Evolutionary conservation across 2,329 filamentous ascomycete species (phyloP).

Genomic region (Colletotrichum trifolii): DNA sequence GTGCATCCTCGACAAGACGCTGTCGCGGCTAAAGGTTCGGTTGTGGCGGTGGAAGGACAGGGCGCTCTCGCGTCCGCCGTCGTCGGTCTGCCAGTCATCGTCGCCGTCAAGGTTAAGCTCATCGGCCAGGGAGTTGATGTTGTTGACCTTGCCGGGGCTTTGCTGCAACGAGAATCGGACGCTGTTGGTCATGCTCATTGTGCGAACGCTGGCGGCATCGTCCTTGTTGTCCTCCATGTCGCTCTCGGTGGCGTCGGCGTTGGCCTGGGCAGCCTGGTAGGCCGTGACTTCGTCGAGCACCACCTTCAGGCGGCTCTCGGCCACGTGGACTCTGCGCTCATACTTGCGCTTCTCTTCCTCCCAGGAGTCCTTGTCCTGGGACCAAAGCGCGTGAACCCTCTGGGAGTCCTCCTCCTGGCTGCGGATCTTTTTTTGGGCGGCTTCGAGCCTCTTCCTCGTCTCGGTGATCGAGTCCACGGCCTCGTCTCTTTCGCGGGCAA

Average conservation of each 20-base stretch:
- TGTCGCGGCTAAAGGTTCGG: constrained; percentile 69
- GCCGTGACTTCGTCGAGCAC: constrained; percentile 88
- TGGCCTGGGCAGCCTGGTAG: constrained; percentile 67
- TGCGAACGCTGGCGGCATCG: constrained; percentile 78
- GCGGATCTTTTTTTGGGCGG: constrained; percentile 79
- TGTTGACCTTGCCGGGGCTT: constrained; percentile 62
- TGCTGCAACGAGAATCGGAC: constrained; percentile 79
- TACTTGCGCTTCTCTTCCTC: constrained; percentile 83
- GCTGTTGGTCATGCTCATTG: constrained; percentile 78
- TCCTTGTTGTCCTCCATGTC: constrained; percentile 74
- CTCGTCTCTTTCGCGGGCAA: constrained; percentile 87
- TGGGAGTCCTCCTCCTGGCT: constrained; percentile 86
- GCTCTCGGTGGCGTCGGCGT: constrained; percentile 57
- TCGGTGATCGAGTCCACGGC: constrained; percentile 79
- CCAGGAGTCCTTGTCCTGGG: constrained; percentile 86
- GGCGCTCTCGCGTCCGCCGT: constrained; percentile 74
- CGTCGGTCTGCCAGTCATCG: constrained; percentile 76
- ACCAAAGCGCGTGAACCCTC: constrained; percentile 82
- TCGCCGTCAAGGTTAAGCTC: constrained; percentile 90
- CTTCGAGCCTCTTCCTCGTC: constrained; percentile 80
- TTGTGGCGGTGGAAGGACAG: constrained; percentile 63
- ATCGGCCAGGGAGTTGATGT: constrained; percentile 85
- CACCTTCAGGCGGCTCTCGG: constrained; percentile 84
- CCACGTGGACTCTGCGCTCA: constrained; percentile 89
- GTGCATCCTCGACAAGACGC: constrained; percentile 61